phyloP scores from a whole-genome alignment of 768 basidiomycete species.

The Lactifluus rugatus region DNA sequence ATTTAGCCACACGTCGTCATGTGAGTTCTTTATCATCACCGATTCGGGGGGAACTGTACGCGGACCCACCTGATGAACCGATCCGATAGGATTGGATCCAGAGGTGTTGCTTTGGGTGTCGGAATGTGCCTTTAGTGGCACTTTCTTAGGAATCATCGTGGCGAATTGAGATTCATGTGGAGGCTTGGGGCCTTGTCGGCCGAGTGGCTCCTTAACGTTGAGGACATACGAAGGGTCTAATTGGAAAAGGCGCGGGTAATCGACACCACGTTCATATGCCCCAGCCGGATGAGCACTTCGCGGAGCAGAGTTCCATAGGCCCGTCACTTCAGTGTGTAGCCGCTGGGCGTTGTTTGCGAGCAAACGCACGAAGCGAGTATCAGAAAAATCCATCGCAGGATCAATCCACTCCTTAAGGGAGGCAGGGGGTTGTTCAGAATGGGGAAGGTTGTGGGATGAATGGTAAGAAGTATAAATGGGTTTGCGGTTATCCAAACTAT shows the following conservation, averaged over 20 bases:
- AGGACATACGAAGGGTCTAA: conserved; percentile 2
- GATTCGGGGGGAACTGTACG: neutral
- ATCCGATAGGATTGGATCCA: neutral
- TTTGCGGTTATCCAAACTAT: neutral
- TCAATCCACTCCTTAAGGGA: conserved; percentile 7
- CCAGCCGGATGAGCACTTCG: conserved; percentile 16
- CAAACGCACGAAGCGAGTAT: conserved; percentile 4
- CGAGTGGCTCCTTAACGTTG: neutral
- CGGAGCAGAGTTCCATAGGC: conserved; percentile 14
- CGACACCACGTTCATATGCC: conserved; percentile 9
- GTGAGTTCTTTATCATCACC: neutral
- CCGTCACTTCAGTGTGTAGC: conserved; percentile 13
- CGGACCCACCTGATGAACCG: conserved; percentile 6
- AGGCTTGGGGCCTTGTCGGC: conserved; percentile 2
- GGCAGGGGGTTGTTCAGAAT: neutral
- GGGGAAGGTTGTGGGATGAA: neutral
- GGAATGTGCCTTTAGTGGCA: neutral
- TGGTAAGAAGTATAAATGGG: conserved; percentile 3
- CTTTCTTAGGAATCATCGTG: neutral
- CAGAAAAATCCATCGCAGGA: neutral
- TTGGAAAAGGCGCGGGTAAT: conserved; percentile 13
- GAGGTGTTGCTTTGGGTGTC: conserved; percentile 1
- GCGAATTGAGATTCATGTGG: neutral
- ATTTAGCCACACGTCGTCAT: neutral
- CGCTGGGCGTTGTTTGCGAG: conserved; percentile 9